Evolutionary conservation across 1,139 yeast genomes (phyloP).

Genomic region (Saccharomycopsis hybrid): DNA sequence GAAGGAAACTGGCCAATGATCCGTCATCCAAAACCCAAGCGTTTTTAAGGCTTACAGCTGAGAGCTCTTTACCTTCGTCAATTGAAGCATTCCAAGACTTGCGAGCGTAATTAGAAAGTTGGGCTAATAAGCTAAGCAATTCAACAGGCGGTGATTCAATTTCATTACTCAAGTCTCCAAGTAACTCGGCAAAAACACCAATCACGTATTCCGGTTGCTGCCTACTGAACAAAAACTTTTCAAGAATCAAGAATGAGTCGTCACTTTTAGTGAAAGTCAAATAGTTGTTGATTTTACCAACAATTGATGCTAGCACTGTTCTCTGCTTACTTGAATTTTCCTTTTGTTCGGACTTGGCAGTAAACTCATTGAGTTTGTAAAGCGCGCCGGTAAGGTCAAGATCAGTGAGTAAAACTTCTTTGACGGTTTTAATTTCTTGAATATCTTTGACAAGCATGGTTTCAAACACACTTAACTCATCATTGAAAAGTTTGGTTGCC

Average conservation of each 20-base stretch:
- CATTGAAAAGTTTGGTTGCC: background rate
- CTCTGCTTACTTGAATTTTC: background rate
- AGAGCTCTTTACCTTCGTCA: too few relatives aligned
- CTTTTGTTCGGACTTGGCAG: background rate
- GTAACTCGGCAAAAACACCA: too few relatives aligned
- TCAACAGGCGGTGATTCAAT: too few relatives aligned
- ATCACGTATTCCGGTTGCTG: too few relatives aligned
- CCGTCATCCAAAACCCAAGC: background rate
- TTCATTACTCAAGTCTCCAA: too few relatives aligned
- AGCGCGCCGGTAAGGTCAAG: slow-evolving; percentile 40
- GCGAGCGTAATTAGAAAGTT: too few relatives aligned
- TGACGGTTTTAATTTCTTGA: slow-evolving; percentile 19
- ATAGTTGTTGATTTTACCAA: slow-evolving; percentile 5
- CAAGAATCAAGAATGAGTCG: background rate
- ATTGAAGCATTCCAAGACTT: too few relatives aligned
- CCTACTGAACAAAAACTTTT: slow-evolving; percentile 6
- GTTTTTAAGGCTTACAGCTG: background rate
- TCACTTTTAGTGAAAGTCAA: background rate
- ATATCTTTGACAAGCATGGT: slow-evolving; percentile 26
- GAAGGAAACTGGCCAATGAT: background rate
- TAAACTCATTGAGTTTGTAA: background rate
- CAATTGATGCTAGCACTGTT: background rate
- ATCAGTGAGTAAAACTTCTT: slow-evolving; percentile 36
- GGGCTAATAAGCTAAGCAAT: too few relatives aligned
- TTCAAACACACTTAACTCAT: slow-evolving; percentile 26